Evolutionary conservation across 441 rosid species (phyloP).

Genomic region (Metrosideros polymorpha): DNA sequence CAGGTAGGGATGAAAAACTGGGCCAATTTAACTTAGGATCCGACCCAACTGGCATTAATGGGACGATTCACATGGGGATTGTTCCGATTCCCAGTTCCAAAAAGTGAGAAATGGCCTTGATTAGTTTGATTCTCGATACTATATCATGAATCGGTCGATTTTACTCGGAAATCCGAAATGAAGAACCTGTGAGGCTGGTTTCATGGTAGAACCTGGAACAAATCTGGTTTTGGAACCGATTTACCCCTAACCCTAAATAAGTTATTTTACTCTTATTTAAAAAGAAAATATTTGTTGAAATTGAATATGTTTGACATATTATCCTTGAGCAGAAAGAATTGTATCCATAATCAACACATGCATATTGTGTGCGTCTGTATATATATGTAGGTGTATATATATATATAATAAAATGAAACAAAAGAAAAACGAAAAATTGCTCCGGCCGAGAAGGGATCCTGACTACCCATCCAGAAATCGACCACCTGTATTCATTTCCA

Average conservation of each 20-base stretch:
- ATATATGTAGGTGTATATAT: no score
- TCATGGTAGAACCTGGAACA: background rate
- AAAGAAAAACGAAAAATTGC: background rate
- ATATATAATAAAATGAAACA: background rate
- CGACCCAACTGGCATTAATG: fast-evolving
- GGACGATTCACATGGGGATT: fast-evolving
- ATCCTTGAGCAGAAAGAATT: background rate
- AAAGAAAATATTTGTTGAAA: background rate
- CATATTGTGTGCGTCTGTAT: no score
- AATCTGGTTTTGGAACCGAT: background rate
- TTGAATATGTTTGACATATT: background rate
- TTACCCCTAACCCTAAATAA: background rate
- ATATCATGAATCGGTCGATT: background rate
- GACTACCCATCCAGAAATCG: background rate
- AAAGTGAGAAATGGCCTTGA: background rate
- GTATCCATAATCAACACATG: background rate
- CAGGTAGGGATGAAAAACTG: background rate
- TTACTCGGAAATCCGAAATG: fast-evolving
- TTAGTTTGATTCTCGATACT: fast-evolving
- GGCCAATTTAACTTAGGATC: fast-evolving
- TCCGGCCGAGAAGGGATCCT: no score
- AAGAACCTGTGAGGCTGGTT: fast-evolving
- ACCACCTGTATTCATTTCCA: background rate
- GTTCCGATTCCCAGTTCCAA: background rate
- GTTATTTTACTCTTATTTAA: background rate